Evolutionary conservation across 1,284 basidiomycete species (phyloP).

Genomic region (Trametes sp.): DNA sequence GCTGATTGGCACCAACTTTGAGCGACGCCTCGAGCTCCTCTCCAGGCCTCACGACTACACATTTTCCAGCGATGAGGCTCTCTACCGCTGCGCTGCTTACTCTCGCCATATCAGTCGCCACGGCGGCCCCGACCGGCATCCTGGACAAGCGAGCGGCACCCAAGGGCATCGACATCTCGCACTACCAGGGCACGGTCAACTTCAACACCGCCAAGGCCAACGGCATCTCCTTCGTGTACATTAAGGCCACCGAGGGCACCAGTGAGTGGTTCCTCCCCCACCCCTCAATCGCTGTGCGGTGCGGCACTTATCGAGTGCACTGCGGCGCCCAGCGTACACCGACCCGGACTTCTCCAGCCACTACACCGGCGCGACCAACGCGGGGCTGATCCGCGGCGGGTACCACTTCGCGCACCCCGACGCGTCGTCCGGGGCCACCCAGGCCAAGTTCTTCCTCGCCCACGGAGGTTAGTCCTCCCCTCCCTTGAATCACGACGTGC

Average conservation of each 20-base stretch:
- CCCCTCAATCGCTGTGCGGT: not conserved
- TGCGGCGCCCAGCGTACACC: conserved; percentile 41
- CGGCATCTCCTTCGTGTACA: conserved; percentile 66
- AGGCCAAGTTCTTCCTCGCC: conserved; percentile 66
- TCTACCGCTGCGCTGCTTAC: conserved; percentile 12
- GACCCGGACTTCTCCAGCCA: conserved; percentile 56
- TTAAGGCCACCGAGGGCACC: conserved; percentile 78
- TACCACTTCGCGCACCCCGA: conserved; percentile 71
- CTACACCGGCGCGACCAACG: conserved; percentile 62
- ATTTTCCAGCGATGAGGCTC: conserved; percentile 18
- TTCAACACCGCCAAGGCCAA: conserved; percentile 63
- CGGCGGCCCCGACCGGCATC: conserved; percentile 21
- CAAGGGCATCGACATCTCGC: conserved; percentile 64
- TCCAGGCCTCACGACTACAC: not conserved
- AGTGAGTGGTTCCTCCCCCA: conserved; percentile 40
- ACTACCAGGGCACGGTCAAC: conserved; percentile 59
- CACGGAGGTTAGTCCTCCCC: conserved; percentile 57
- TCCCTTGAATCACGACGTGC: not conserved
- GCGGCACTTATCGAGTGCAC: not conserved
- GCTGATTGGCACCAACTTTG: no score
- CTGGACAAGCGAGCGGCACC: conserved; percentile 48
- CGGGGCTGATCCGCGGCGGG: conserved; percentile 61
- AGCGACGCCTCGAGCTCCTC: no score
- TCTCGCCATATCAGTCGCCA: conserved; percentile 11
- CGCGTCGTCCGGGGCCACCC: conserved; percentile 58